Evolutionary conservation across 1,284 basidiomycete species (phyloP).

Genomic region (Puccinia triticina): DNA sequence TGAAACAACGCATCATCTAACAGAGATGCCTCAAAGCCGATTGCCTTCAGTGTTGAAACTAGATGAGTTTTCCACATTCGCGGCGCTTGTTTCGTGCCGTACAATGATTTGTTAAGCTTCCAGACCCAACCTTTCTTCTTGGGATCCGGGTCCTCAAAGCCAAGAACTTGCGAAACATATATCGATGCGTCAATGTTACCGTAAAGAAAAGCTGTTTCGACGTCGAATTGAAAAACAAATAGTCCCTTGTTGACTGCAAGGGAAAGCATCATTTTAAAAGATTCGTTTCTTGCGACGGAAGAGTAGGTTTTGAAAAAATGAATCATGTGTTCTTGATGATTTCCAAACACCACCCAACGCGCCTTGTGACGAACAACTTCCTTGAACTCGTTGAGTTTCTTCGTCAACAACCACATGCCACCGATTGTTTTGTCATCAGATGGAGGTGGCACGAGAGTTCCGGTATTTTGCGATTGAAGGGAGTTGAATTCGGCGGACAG

Average conservation of each 20-base stretch:
- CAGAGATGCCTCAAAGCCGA: background rate
- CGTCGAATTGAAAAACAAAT: slow-evolving; percentile 28
- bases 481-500: slow-evolving; percentile 9
- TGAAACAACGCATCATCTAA: background rate
- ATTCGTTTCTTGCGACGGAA: no score
- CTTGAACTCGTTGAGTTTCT: no score
- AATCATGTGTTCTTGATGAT: slow-evolving; percentile 22
- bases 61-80: no score
- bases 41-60: no score
- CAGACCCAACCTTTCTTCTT: slow-evolving; percentile 1
- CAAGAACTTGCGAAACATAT: slow-evolving; percentile 15
- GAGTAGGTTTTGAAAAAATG: no score
- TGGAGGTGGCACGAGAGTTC: slow-evolving; percentile 1
- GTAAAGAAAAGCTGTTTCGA: slow-evolving; percentile 16
- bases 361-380: slow-evolving; percentile 14
- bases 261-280: slow-evolving; percentile 8
- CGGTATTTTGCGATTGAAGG: background rate
- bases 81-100: no score
- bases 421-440: slow-evolving; percentile 9
- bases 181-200: slow-evolving; percentile 16
- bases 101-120: slow-evolving; percentile 19
- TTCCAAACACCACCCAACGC: slow-evolving; percentile 12
- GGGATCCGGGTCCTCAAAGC: background rate
- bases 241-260: background rate
- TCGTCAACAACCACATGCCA: no score